Evolutionary conservation across 2,329 filamentous ascomycete genomes (phyloP).

Genomic region (Aspergillus floridensis): DNA sequence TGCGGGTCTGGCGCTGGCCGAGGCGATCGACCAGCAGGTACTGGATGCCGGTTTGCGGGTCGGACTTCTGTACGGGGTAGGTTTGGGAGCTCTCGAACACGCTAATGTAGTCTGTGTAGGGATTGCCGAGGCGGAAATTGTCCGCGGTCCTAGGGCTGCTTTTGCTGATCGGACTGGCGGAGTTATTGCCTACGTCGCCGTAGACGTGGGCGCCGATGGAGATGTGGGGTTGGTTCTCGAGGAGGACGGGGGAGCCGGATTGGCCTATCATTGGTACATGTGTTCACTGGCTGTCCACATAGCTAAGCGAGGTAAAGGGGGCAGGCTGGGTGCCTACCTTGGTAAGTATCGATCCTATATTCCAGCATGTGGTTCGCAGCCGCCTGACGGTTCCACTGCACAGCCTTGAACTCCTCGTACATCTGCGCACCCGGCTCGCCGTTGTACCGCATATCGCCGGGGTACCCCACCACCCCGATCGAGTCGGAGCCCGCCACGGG

Average conservation of each 20-base stretch:
- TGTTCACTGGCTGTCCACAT: no score
- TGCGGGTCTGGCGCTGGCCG: no score
- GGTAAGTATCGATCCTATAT: not conserved
- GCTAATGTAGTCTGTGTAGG: not conserved
- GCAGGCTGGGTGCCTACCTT: not conserved
- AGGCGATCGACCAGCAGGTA: no score
- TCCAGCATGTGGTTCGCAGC: not conserved
- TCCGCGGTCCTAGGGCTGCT: no score
- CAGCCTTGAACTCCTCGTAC: not conserved
- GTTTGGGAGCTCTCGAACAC: not conserved
- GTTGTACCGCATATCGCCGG: not conserved
- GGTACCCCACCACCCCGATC: not conserved
- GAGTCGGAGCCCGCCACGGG: not conserved
- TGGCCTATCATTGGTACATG: not conserved
- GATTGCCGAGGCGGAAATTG: not conserved
- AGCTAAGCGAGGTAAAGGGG: no score
- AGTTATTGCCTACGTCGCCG: not conserved
- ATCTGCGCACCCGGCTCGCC: not conserved
- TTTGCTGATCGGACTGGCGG: not conserved
- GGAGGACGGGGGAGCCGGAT: not conserved
- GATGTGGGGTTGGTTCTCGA: not conserved
- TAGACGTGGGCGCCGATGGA: constrained; percentile 1
- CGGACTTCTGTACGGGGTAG: no score
- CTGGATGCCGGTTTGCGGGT: no score
- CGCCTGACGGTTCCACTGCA: not conserved